Evolutionary conservation across 169 alveolate genomes (phyloP).

Genomic region (Theileria orientalis): DNA sequence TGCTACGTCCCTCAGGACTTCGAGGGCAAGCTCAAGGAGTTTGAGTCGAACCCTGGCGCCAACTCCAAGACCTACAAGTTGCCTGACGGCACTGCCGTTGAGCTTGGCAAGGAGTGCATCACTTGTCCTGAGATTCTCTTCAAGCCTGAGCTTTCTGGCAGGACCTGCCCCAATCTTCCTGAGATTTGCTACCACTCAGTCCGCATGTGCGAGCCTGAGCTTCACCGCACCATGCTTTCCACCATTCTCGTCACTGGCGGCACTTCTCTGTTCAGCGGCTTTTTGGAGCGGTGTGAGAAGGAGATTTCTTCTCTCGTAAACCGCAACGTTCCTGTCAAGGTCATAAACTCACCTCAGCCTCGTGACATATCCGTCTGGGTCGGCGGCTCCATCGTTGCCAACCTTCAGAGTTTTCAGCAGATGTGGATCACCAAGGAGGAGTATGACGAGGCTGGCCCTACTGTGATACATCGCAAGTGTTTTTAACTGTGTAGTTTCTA

Average conservation of each 20-base stretch:
- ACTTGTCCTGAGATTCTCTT: slow-evolving; percentile 60
- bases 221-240: slow-evolving; percentile 44
- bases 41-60: slow-evolving; percentile 28
- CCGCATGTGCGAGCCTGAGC: slow-evolving; percentile 60
- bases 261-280: slow-evolving; percentile 38
- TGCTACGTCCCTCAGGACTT: slow-evolving; percentile 53
- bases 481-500: slow-evolving; percentile 71
- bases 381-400: slow-evolving; percentile 97
- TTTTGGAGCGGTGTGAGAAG: slow-evolving; percentile 54
- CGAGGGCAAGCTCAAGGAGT: slow-evolving; percentile 17
- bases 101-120: slow-evolving; percentile 30
- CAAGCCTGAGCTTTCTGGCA: slow-evolving; percentile 44
- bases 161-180: slow-evolving; percentile 34
- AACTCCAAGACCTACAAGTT: slow-evolving; percentile 31
- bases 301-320: slow-evolving; percentile 32
- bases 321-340: slow-evolving; percentile 43
- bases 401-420: slow-evolving; percentile 94
- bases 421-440: slow-evolving; percentile 98
- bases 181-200: slow-evolving; percentile 47
- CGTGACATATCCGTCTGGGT: slow-evolving; percentile 86
- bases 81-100: slow-evolving; percentile 49
- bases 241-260: slow-evolving; percentile 64
- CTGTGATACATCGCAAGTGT: slow-evolving; percentile 97
- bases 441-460: slow-evolving; percentile 97
- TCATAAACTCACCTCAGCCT: slow-evolving; percentile 17